Evolutionary conservation across 164 flowering plant species (phyloP).

Genomic region (Vitis vinifera): ASM3070453v1 NC_081822.1:3974001-3974500

Average conservation of each 20-base stretch:
- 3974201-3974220: neutral
- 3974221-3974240: neutral
- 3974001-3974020: conserved; percentile 38
- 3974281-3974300: no score
- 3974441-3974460: conserved; percentile 1
- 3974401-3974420: neutral
- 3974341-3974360: no score
- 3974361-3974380: no score
- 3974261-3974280: no score
- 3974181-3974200: neutral
- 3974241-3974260: neutral
- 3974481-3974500: no score
- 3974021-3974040: conserved; percentile 39
- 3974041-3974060: conserved; percentile 15
- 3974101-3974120: conserved; percentile 3
- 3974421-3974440: neutral
- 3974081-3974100: neutral
- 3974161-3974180: conserved; percentile 1
- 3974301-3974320: no score
- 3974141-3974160: conserved; percentile 34
- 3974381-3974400: no score
- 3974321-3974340: no score
- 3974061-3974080: neutral
- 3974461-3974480: no score
- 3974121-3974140: conserved; percentile 26